These are phyloP conservation scores for Trametes meyenii DNA, from an alignment of 768 basidiomycete species.

Conservation along the genomic window DNA sequence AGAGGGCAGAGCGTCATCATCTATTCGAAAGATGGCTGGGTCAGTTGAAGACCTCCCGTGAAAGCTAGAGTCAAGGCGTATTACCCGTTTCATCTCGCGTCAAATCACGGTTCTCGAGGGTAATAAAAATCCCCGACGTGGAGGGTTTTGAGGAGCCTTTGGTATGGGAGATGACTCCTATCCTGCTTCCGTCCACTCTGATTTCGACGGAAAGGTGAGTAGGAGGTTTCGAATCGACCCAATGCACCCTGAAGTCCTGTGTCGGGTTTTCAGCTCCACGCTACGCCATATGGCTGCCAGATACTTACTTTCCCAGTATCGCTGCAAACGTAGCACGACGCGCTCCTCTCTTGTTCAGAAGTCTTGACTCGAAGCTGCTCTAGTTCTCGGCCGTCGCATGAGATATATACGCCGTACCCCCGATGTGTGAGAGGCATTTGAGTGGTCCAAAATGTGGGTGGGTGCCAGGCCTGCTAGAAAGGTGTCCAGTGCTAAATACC, in stretches of 20 bases:
- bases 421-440: slow-evolving; percentile 14
- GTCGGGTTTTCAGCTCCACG: background rate
- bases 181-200: slow-evolving; percentile 23
- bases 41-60: background rate
- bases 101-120: slow-evolving; percentile 14
- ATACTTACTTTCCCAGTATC: slow-evolving; percentile 23
- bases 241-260: slow-evolving; percentile 22
- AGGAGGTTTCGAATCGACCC: slow-evolving; percentile 22
- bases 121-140: background rate
- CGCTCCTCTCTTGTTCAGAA: slow-evolving; percentile 13
- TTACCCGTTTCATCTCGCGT: too few relatives aligned
- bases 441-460: background rate
- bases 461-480: background rate
- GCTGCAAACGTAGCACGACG: slow-evolving; percentile 24
- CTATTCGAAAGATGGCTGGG: background rate
- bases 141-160: slow-evolving; percentile 10
- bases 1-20: slow-evolving; percentile 13
- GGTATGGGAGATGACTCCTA: slow-evolving; percentile 14
- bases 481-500: too few relatives aligned
- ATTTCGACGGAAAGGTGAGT: slow-evolving; percentile 18
- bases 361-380: slow-evolving; percentile 17
- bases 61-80: too few relatives aligned
- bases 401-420: slow-evolving; percentile 21
- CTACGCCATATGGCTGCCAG: background rate
- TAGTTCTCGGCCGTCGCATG: slow-evolving; percentile 22